phyloP scores from a whole-genome alignment of 306 rosid genomes.

The Trifolium subterraneum region DNA sequence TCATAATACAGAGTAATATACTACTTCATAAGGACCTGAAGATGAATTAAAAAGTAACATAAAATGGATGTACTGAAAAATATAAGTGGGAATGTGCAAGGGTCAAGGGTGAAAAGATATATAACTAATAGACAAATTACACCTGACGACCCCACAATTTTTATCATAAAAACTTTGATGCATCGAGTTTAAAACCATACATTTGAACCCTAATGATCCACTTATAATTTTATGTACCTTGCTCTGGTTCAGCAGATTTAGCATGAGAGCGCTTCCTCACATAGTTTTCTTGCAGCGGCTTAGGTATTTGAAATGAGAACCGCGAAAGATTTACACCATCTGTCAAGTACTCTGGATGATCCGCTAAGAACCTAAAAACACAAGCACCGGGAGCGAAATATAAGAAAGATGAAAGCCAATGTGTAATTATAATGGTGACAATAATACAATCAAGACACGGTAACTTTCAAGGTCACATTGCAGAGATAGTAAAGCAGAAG shows the following conservation, averaged over 20 bases:
- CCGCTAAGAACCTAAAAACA: constrained; percentile 63
- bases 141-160: not conserved
- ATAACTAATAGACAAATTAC: not conserved
- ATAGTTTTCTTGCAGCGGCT: constrained; percentile 84
- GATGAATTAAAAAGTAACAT: constrained; percentile 20
- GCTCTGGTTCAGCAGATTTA: constrained; percentile 52
- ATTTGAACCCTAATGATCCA: not conserved
- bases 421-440: not conserved
- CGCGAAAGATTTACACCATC: constrained; percentile 65
- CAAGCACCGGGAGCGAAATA: constrained; percentile 24
- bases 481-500: constrained; percentile 31
- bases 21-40: constrained; percentile 6
- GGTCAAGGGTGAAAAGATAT: not conserved
- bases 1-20: too few relatives aligned
- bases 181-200: constrained; percentile 19
- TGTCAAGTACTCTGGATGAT: constrained; percentile 72
- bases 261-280: constrained; percentile 79
- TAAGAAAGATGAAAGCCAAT: constrained; percentile 26
- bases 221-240: constrained; percentile 55
- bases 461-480: constrained; percentile 13
- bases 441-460: constrained; percentile 22
- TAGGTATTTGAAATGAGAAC: constrained; percentile 85
- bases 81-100: not conserved
- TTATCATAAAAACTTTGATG: constrained; percentile 16
- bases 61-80: not conserved